Evolutionary conservation across 2,329 filamentous ascomycete genomes (phyloP).

Genomic region (Verticillium klebahnii): DNA sequence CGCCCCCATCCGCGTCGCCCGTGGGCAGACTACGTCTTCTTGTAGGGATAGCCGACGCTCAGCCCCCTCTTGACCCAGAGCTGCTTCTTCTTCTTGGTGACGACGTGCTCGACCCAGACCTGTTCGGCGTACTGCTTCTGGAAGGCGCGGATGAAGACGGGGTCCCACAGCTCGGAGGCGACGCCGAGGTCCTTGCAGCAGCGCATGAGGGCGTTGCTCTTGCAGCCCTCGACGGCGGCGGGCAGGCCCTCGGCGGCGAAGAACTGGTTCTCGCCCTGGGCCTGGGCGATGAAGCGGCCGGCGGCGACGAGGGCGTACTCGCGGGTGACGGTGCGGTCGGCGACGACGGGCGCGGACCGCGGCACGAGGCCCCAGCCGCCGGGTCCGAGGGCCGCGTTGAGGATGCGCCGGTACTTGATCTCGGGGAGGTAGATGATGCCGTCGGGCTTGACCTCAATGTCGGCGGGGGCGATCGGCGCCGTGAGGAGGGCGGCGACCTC

Average conservation of each 20-base stretch:
- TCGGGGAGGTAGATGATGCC: slow-evolving; percentile 94
- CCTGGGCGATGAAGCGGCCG: slow-evolving; percentile 87
- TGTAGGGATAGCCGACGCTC: slow-evolving; percentile 60
- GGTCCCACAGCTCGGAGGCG: slow-evolving; percentile 95
- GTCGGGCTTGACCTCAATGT: slow-evolving; percentile 97
- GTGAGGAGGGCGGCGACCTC: slow-evolving; percentile 67
- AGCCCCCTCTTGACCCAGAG: slow-evolving; percentile 85
- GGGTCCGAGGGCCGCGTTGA: slow-evolving; percentile 89
- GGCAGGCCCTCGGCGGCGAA: slow-evolving; percentile 87
- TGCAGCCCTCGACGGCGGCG: slow-evolving; percentile 92
- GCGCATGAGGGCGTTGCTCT: slow-evolving; percentile 95
- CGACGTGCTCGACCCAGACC: slow-evolving; percentile 82
- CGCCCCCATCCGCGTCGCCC: background rate
- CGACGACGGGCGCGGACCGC: slow-evolving; percentile 77
- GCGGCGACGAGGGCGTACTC: slow-evolving; percentile 90
- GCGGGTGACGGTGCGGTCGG: slow-evolving; percentile 74
- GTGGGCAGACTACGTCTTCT: slow-evolving; percentile 18
- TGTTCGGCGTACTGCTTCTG: slow-evolving; percentile 71
- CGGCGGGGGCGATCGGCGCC: slow-evolving; percentile 60
- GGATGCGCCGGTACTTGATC: slow-evolving; percentile 91
- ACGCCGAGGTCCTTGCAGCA: slow-evolving; percentile 98
- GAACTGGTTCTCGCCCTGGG: slow-evolving; percentile 91
- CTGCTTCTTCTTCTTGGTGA: slow-evolving; percentile 84
- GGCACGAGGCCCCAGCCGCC: slow-evolving; percentile 95
- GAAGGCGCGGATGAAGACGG: slow-evolving; percentile 80